Evolutionary conservation across 1,139 yeast genomes (phyloP), one percentile per base, ranked within the genome.

Genomic region (Geotrichum histeridarum): DNA sequence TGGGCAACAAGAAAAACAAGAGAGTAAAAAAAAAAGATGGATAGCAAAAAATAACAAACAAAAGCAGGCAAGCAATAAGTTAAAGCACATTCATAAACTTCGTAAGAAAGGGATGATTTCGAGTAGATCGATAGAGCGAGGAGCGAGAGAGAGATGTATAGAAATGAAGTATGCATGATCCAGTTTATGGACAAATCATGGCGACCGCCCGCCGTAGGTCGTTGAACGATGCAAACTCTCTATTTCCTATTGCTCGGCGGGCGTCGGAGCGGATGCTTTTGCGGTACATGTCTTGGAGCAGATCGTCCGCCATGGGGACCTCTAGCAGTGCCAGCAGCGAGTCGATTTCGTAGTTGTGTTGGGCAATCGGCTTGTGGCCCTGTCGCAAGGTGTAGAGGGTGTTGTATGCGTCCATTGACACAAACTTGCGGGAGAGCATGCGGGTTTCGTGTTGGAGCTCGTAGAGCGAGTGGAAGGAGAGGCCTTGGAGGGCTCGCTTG

Each of bases 301-400:
- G 51, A 35, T 53, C 56, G 17, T 53, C 53, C 8, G 39, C 56
- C 53, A 53, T 45, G 8, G 47, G 48, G 7, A 49, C 50, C 33
- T 53, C 56, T n/a, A 53, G 33, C n/a, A 39, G 14, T 11, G 39
- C 46, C 46, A 53, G 39, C 22, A 47, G 37, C 4, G 22, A 8
- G 27, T 53, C 51, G 9, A 53, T 53, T 31, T 53, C 50, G 9
- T 37, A 17, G 41, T 44, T 43, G 33, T 49, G 53, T 17, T 27
- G 37, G 15, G 27, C 33, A 9, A 49, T 36, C 17, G 54, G 39
- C 30, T 38, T 33, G 45, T n/a, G 8, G 8, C 42, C 53, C 17
- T 48, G 53, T 8, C 22, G 38, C 30, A 53, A 33, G 18, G 41
- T 14, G 42, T 53, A 53, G n/a, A 53, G 46, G 14, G 44, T 42